phyloP scores from a whole-genome alignment of 306 rosid genomes.

The Glycyrrhiza uralensis region DNA sequence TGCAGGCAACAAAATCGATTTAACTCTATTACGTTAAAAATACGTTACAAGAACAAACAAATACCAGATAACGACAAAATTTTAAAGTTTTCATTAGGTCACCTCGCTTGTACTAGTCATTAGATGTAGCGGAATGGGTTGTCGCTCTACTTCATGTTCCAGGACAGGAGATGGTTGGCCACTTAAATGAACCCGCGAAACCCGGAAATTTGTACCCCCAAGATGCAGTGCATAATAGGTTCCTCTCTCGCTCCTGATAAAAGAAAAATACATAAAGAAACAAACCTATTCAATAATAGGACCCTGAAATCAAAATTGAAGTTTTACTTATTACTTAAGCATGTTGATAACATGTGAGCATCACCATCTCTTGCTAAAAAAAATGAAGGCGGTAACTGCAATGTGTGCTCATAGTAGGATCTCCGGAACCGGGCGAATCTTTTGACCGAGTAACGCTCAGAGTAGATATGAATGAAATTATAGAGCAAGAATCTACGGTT shows the following conservation, averaged over 20 bases:
- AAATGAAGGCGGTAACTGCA: not conserved
- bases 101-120: constrained; percentile 85
- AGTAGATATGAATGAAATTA: constrained; percentile 20
- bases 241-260: constrained; percentile 74
- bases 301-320: not conserved
- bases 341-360: not conserved
- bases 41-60: not conserved
- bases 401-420: constrained; percentile 5
- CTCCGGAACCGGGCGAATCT: not conserved
- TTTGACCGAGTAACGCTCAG: constrained; percentile 11
- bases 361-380: not conserved
- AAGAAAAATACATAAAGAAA: not conserved
- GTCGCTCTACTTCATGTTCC: constrained; percentile 62
- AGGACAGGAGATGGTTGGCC: constrained; percentile 55
- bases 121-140: constrained; percentile 62
- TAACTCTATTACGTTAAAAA: not conserved
- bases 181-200: constrained; percentile 62
- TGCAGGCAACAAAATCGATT: constrained; percentile 37
- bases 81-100: constrained; percentile 13
- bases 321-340: not conserved
- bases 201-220: constrained; percentile 92
- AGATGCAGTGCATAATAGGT: constrained; percentile 85
- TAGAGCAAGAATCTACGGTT: not conserved
- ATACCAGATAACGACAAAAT: not conserved
- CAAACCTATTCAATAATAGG: not conserved